Conservation (phyloP, 371 early-diverging fungal genomes). For the Saksenaea vasiformis region DNA sequence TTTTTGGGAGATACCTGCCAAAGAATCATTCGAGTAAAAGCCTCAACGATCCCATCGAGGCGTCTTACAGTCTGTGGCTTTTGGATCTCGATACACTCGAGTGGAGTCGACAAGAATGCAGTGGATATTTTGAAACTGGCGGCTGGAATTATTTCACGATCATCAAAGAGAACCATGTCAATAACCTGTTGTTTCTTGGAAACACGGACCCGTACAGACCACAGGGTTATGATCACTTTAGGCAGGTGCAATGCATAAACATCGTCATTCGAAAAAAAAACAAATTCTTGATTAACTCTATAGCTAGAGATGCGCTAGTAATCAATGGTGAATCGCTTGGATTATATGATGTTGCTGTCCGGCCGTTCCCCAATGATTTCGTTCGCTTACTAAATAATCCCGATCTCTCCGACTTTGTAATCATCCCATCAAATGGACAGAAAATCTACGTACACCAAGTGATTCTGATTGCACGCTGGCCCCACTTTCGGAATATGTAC, state of each 20-base stretch:
- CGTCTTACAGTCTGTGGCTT: conserved; percentile 59
- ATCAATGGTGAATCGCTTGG: conserved; percentile 62
- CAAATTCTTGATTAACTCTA: conserved; percentile 4
- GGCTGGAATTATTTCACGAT: conserved; percentile 68
- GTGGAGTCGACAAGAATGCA: conserved; percentile 62
- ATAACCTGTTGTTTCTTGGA: conserved; percentile 49
- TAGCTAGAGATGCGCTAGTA: conserved; percentile 45
- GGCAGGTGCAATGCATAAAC: conserved; percentile 14
- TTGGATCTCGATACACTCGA: conserved; percentile 59
- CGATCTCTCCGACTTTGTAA: conserved; percentile 61
- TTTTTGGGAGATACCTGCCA: conserved; percentile 53
- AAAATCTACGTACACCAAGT: conserved; percentile 62
- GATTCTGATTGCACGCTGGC: conserved; percentile 67
- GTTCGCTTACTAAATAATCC: conserved; percentile 49
- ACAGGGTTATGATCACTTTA: conserved; percentile 61
- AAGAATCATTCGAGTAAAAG: conserved; percentile 11
- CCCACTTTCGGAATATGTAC: conserved; percentile 61
- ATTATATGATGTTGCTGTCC: conserved; percentile 54
- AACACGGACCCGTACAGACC: conserved; percentile 55
- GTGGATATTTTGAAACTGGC: conserved; percentile 51
- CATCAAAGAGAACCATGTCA: conserved; percentile 26
- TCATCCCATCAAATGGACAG: conserved; percentile 39
- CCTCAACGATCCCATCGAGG: conserved; percentile 19
- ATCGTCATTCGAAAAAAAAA: conserved; percentile 1
- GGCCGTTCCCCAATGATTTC: conserved; percentile 46